A percentile compares a stretch with the other conserved stretches of the same genome.
These are phyloP conservation scores for Aspergillus avenaceus DNA, from an alignment of 495 filamentous ascomycete genomes.

Conservation along the genomic window DNA sequence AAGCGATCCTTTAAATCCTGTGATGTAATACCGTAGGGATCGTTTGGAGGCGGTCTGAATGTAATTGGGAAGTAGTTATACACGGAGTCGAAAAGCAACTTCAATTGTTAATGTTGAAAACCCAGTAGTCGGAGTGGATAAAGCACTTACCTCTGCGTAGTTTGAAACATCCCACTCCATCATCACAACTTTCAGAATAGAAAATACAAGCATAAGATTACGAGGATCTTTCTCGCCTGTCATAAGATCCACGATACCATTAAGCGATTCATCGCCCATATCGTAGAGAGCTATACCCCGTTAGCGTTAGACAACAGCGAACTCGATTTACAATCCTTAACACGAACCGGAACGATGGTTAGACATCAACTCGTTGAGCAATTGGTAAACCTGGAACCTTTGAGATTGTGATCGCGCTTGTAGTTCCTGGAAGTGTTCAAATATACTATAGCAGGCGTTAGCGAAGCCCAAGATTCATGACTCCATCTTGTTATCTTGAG, in stretches of 20 bases:
- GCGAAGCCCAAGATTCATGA: not conserved
- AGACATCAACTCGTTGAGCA: slow-evolving; percentile 63
- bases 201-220: slow-evolving; percentile 77
- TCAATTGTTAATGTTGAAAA: slow-evolving; percentile 21
- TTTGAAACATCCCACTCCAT: slow-evolving; percentile 66
- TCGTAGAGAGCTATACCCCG: slow-evolving; percentile 41
- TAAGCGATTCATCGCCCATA: slow-evolving; percentile 56
- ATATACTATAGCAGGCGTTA: slow-evolving; percentile 33
- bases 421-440: slow-evolving; percentile 51
- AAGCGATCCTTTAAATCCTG: slow-evolving; percentile 68
- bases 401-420: slow-evolving; percentile 61
- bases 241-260: slow-evolving; percentile 63
- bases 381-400: slow-evolving; percentile 58
- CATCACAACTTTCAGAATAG: slow-evolving; percentile 66
- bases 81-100: slow-evolving; percentile 66
- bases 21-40: slow-evolving; percentile 70
- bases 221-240: slow-evolving; percentile 74
- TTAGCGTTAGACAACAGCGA: slow-evolving; percentile 10
- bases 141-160: slow-evolving; percentile 53
- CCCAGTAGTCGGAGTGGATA: not conserved
- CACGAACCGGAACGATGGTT: slow-evolving; percentile 56
- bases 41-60: slow-evolving; percentile 69
- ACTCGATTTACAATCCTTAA: not conserved
- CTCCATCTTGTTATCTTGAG: not conserved
- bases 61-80: slow-evolving; percentile 81